phyloP scores from a whole-genome alignment of 495 filamentous ascomycete species.

The Elasticomyces elasticus region DNA sequence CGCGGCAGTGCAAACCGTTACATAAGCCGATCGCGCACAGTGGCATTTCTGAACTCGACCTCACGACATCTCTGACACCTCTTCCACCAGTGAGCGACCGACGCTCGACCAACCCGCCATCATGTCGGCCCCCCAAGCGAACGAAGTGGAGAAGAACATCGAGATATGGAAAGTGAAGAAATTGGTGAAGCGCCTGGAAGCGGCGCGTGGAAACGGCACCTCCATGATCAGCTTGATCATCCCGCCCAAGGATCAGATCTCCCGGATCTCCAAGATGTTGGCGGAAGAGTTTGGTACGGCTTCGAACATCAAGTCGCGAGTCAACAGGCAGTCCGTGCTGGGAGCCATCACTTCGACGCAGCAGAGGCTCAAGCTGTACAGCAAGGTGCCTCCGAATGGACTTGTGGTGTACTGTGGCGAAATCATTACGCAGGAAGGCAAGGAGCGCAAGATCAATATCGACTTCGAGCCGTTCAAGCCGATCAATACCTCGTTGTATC shows the following conservation, averaged over 20 bases:
- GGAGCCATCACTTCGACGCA: slow-evolving; percentile 98
- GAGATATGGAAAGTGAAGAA: slow-evolving; percentile 95
- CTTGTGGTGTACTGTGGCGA: slow-evolving; percentile 98
- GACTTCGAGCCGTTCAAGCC: slow-evolving; percentile 99
- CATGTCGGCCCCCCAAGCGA: slow-evolving; percentile 82
- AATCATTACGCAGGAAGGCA: slow-evolving; percentile 97
- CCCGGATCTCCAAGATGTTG: slow-evolving; percentile 95
- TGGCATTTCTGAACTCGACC: neutral
- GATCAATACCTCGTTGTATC: slow-evolving; percentile 97
- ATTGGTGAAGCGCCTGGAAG: slow-evolving; percentile 85
- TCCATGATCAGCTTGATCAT: slow-evolving; percentile 89
- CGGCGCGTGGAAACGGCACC: slow-evolving; percentile 27
- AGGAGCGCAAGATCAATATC: slow-evolving; percentile 98
- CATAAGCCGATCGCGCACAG: no score
- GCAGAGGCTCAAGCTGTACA: slow-evolving; percentile 96
- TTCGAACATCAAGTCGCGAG: slow-evolving; percentile 98
- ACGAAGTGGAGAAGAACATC: slow-evolving; percentile 97
- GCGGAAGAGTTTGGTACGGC: slow-evolving; percentile 85
- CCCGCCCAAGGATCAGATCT: slow-evolving; percentile 96
- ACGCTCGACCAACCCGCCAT: slow-evolving; percentile 35
- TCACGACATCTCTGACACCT: neutral
- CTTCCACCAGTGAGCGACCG: neutral
- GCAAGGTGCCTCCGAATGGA: slow-evolving; percentile 94
- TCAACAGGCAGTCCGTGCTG: slow-evolving; percentile 93
- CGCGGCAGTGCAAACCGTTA: no score